Evolutionary conservation across 1,284 basidiomycete species (phyloP), one percentile per base, ranked within the genome.

Genomic region (Ustilago nuda): DNA sequence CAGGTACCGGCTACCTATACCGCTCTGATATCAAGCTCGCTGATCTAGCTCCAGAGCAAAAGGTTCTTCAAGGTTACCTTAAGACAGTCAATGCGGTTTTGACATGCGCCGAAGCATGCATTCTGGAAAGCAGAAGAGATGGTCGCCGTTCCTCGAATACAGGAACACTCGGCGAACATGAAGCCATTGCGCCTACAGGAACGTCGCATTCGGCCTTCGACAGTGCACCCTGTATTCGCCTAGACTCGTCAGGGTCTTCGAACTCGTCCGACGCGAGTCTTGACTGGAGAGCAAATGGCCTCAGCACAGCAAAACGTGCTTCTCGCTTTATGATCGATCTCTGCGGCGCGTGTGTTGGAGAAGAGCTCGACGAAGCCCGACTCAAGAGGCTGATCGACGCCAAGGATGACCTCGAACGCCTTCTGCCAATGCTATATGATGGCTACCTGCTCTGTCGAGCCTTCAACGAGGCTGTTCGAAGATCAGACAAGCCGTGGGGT

Each of bases 401-500:
- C 19, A 43, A 30, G 32, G 23, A 54, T 19, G 61, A 72, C 15
- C 41, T 64, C 0, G 46, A 61, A 8, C 27, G 27, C 3, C 55
- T 77, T 13, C 56, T 79, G 23, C 17, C 50, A 0, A 55, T 45
- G 15, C 69, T 70, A 8, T 70, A n/a, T 87, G 88, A 55, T 87
- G 94, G 94, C 0, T 92, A 93, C 78, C 86, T 94, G 17, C 89
- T 94, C 4, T 95, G 93, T 76, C 86, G 89, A 2, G 91, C 92
- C 1, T 94, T 94, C 87, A 95, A 95, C 84, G 86, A 89, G 4
- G 91, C 90, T 12, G 91, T 95, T 0, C 90, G 93, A 35, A 89
- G 90, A 66, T 94, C 93, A 9, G 90, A 90, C 56, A 90, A 92
- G 76, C 92, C 93, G 2, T 95, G 94, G 93, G 94, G 94, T 0